Evolutionary conservation across 768 basidiomycete genomes (phyloP).

Genomic region (Termitomyces heimii): DNA sequence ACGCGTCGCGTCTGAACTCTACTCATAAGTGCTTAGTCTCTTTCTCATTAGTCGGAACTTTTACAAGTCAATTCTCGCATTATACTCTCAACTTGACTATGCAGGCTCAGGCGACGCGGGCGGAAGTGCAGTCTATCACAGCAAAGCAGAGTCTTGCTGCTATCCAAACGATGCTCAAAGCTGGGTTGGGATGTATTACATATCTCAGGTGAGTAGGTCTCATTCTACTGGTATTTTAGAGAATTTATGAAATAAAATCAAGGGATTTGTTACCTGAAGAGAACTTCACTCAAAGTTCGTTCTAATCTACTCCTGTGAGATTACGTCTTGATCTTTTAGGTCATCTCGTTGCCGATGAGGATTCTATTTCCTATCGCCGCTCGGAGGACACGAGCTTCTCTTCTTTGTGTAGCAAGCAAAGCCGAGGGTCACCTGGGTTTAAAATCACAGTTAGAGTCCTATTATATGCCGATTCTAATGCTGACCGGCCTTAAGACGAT

Average conservation of each 20-base stretch:
- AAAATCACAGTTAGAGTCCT: conserved; percentile 50
- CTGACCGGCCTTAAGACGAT: conserved; percentile 36
- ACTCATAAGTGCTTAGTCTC: not conserved
- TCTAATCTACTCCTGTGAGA: not conserved
- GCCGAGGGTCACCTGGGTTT: conserved; percentile 53
- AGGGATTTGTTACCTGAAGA: conserved; percentile 77
- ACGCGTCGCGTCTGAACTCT: not conserved
- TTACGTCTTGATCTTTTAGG: conserved; percentile 25
- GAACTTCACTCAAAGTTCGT: conserved; percentile 65
- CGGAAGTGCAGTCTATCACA: conserved; percentile 39
- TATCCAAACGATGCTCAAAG: conserved; percentile 66
- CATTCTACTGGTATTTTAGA: not conserved
- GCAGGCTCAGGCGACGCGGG: conserved; percentile 29
- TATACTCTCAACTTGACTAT: conserved; percentile 12
- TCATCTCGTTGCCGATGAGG: conserved; percentile 48
- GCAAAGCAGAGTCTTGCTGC: conserved; percentile 60
- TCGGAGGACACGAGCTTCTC: conserved; percentile 29
- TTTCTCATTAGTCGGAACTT: not conserved
- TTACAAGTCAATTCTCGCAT: not conserved
- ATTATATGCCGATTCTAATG: not conserved
- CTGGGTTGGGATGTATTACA: conserved; percentile 72
- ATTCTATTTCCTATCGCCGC: conserved; percentile 24
- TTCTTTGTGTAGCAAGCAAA: conserved; percentile 27
- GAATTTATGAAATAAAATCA: not conserved
- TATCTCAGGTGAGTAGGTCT: conserved; percentile 51